Evolutionary conservation across 768 basidiomycete species (phyloP), one percentile per base, ranked within the genome.

Genomic region (Mycena epipterygia): DNA sequence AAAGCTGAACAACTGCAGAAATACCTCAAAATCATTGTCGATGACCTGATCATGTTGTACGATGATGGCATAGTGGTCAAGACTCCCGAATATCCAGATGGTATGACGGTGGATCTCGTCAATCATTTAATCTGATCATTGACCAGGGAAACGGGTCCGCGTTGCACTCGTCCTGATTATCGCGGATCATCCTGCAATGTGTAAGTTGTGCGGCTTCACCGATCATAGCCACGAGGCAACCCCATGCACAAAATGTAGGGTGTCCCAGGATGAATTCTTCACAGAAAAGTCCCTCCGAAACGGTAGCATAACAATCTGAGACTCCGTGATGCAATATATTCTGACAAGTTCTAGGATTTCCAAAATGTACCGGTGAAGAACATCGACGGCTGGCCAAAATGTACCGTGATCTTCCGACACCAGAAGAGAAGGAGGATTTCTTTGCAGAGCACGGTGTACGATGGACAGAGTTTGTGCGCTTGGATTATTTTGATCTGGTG

Each of bases 131-230:
- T 25, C 35, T 17, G 41, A 42, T 56, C 29, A 8, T 48, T 51
- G 0, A 37, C 41, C 14, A 67, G 59, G 46, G 14, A 60, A n/a
- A 44, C 49, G 44, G 13, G 65, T 80, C 13, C 74, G 68, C 14
- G 76, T 76, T 6, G 73, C 71, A 3, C 64, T 79, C 5, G 51
- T 80, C 30, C 74, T 39, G 3, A 71, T 80, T 13, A 71, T 81
- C 9, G n/a, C n/a, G n/a, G 79, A 81, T 52, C 78, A 80, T 52
- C 78, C 77, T 0, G 78, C 77, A 3, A 71, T 77, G 71, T 75
- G 69, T 49, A 78, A 79, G 57, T 58, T 79, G 25, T 62, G 57
- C 30, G 74, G 79, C n/a, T n/a, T n/a, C n/a, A n/a, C n/a, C n/a
- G n/a, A n/a, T n/a, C n/a, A n/a, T n/a, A n/a, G n/a, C n/a, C 78